Evolutionary conservation across 352 stramenopile species (phyloP).

Genomic region (Saprolegnia diclina): DNA sequence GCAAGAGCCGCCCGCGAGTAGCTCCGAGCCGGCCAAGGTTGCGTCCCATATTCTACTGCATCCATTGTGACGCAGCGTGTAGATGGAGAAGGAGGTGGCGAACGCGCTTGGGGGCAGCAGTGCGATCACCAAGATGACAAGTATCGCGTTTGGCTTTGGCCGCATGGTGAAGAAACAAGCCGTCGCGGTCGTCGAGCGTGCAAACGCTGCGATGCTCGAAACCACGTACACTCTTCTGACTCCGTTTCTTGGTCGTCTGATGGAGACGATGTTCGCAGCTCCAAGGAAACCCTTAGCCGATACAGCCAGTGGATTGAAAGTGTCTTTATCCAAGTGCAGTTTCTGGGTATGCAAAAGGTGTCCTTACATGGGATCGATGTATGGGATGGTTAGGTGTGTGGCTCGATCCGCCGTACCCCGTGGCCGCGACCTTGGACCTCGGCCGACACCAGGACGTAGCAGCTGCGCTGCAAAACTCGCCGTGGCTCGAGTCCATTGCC

Average conservation of each 20-base stretch:
- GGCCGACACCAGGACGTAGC: conserved; percentile 6
- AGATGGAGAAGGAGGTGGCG: conserved; percentile 22
- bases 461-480: not conserved
- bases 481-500: conserved; percentile 9
- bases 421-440: not conserved
- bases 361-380: not conserved
- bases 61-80: not conserved
- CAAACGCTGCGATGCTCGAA: conserved; percentile 19
- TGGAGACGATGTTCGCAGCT: conserved; percentile 7
- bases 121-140: conserved; percentile 64
- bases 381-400: conserved; percentile 2
- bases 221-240: conserved; percentile 20
- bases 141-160: conserved; percentile 72
- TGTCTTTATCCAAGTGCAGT: conserved; percentile 21
- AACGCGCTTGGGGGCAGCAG: conserved; percentile 20
- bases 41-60: not conserved
- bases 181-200: conserved; percentile 67
- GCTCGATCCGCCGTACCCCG: conserved; percentile 14
- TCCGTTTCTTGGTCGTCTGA: no score
- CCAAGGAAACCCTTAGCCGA: conserved; percentile 20
- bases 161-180: conserved; percentile 83
- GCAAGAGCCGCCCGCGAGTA: not conserved
- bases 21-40: conserved; percentile 20
- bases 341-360: not conserved
- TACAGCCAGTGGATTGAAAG: conserved; percentile 2